These are phyloP conservation scores for Chaetomium olivaceum DNA, from an alignment of 2,329 filamentous ascomycete genomes.

Conservation along the genomic window DNA sequence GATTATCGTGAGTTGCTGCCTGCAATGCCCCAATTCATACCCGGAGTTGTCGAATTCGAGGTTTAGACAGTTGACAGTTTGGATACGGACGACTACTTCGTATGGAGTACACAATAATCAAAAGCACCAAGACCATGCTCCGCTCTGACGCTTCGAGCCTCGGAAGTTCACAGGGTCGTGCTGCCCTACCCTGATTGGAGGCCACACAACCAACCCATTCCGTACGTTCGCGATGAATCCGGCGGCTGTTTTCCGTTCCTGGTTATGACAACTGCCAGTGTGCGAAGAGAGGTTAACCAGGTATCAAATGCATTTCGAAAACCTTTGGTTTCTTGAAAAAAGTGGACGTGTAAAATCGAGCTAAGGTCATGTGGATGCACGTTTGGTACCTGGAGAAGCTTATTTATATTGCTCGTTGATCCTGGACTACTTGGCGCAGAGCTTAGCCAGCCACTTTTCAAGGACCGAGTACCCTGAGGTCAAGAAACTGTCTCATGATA, in stretches of 20 bases:
- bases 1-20: background rate
- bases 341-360: background rate
- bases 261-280: too few relatives aligned
- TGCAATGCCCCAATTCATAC: background rate
- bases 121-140: background rate
- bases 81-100: background rate
- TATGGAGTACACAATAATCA: background rate
- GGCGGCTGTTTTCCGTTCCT: background rate
- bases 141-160: background rate
- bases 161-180: background rate
- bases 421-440: background rate
- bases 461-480: background rate
- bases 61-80: background rate
- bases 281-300: too few relatives aligned
- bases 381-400: background rate
- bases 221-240: background rate
- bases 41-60: background rate
- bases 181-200: background rate
- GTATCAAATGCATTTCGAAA: background rate
- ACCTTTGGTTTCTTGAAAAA: background rate
- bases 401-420: background rate
- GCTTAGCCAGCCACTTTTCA: background rate
- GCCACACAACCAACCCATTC: background rate
- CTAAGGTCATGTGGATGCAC: background rate
- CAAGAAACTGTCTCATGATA: background rate